These are phyloP conservation scores for Babesia bovis DNA, from an alignment of 169 alveolate genomes.

Conservation along the genomic window DNA sequence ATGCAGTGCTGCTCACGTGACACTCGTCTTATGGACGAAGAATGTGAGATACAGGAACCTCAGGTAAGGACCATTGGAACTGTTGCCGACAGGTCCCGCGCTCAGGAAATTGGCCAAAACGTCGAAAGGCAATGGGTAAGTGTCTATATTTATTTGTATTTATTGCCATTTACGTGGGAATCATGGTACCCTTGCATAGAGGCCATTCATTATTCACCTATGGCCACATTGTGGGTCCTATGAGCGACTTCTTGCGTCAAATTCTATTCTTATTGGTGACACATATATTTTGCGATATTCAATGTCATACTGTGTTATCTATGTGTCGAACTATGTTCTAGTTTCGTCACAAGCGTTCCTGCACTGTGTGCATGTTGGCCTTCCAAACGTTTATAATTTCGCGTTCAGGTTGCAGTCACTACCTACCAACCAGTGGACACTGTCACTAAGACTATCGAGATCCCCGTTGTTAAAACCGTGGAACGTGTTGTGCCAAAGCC, in stretches of 20 bases:
- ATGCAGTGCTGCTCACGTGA: slow-evolving; percentile 62
- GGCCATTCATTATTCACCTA: not conserved
- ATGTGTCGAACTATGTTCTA: not conserved
- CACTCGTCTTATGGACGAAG: slow-evolving; percentile 60
- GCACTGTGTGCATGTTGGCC: slow-evolving; percentile 2
- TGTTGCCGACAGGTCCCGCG: slow-evolving; percentile 73
- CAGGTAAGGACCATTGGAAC: slow-evolving; percentile 62
- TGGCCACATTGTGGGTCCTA: not conserved
- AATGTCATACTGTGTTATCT: not conserved
- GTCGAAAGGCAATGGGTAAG: slow-evolving; percentile 71
- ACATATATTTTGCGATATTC: not conserved
- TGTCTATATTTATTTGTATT: not conserved
- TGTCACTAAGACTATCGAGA: slow-evolving; percentile 77
- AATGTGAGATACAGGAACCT: slow-evolving; percentile 43
- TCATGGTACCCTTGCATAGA: not conserved
- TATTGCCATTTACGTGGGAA: not conserved
- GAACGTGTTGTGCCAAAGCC: slow-evolving; percentile 79
- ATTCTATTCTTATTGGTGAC: not conserved
- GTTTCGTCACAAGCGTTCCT: too few relatives aligned
- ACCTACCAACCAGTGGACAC: slow-evolving; percentile 88
- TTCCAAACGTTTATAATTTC: not conserved
- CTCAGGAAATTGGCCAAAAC: slow-evolving; percentile 60
- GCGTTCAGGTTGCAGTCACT: slow-evolving; percentile 82
- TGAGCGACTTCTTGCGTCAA: not conserved
- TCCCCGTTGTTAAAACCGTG: slow-evolving; percentile 78